These are phyloP conservation scores for Suillus weaverae DNA, from an alignment of 768 basidiomycete genomes.

Conservation along the genomic window DNA sequence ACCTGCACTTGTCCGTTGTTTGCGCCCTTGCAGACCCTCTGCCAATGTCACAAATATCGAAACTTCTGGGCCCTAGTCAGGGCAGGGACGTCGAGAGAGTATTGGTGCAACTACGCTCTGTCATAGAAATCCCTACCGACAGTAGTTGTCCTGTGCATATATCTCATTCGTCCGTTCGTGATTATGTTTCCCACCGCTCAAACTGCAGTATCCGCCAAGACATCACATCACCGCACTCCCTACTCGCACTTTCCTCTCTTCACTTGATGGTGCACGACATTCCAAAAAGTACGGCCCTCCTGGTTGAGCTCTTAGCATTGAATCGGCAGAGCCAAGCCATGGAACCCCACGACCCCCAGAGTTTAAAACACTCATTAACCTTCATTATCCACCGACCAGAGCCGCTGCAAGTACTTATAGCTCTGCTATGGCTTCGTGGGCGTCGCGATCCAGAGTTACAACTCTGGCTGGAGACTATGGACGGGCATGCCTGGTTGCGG, in stretches of 20 bases:
- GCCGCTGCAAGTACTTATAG: background rate
- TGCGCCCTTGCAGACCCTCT: background rate
- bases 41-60: background rate
- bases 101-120: background rate
- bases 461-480: background rate
- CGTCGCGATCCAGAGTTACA: background rate
- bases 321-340: background rate
- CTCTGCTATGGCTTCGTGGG: background rate
- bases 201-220: background rate
- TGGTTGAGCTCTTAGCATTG: background rate
- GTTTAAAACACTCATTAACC: background rate
- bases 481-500: too few species aligned
- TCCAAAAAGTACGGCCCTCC: background rate
- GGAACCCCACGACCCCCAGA: background rate
- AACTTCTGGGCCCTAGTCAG: background rate
- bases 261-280: background rate
- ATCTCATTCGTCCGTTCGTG: background rate
- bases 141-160: background rate
- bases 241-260: background rate
- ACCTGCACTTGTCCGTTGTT: background rate
- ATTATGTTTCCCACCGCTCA: background rate
- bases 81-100: background rate
- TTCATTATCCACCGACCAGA: background rate
- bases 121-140: background rate
- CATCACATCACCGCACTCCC: background rate